Evolutionary conservation across 2,329 filamentous ascomycete species (phyloP), one percentile per base, ranked within the genome.

Genomic region (Herpotrichia juniperi): DNA sequence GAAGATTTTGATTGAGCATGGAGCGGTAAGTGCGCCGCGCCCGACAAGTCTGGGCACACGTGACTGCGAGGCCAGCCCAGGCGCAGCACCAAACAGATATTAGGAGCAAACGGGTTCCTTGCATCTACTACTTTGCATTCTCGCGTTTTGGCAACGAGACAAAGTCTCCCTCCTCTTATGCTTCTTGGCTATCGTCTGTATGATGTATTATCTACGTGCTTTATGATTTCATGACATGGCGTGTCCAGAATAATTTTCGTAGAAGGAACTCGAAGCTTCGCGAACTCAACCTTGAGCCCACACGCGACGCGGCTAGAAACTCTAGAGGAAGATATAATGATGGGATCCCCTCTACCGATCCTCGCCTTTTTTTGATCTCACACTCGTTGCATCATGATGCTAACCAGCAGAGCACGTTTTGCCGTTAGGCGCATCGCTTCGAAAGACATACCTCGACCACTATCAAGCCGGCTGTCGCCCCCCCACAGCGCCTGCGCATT

Each of bases 351-450:
- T 43, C 24, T 24, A 21, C 37, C 37, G 30, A 25, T 16, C 17
- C 14, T 43, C n/a, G n/a, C 8, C 11, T 24, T 28, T n/a, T 11
- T 43, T 4, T 17, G 17, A 9, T 30, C 28, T 21, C 25, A 16
- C 42, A 17, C 30, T 9, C 24, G 35, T 43, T 32, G 26, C 32
- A 14, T 47, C 54, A 64, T 40, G 28, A 76, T 76, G 74, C 66
- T 75, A 46, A 66, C 67, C 14, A 65, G 58, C 48, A 71, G 65
- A 72, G 61, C 68, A 42, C 66, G 68, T 50, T 49, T 70, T 45
- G 67, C 69, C 54, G 61, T 64, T 49, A 71, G 69, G 67, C 73
- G 69, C 58, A 60, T 74, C 45, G 50, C 67, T 16, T 35, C 57
- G 17, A 57, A 50, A 45, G 51, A 60, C 21, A 50, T 49, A 24